Percentiles rank a stretch among this genome's conserved stretches.
These are phyloP conservation scores for Colletotrichum sp. DNA, from an alignment of 2,329 filamentous ascomycete genomes.

Conservation along the genomic window DNA sequence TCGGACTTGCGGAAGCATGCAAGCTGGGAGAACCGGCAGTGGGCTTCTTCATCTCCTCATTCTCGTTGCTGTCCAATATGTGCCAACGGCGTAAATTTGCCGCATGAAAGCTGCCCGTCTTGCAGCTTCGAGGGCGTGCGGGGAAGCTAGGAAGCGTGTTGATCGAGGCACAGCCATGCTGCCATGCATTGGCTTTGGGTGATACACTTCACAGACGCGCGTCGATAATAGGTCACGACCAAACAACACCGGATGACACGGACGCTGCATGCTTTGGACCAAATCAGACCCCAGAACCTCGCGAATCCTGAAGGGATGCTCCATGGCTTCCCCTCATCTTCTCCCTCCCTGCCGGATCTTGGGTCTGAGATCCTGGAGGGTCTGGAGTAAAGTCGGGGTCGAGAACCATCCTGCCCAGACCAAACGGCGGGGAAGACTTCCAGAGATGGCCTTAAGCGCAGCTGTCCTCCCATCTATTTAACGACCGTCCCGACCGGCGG, in stretches of 20 bases:
- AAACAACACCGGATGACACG: constrained; percentile 16
- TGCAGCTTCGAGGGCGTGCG: neutral
- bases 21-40: neutral
- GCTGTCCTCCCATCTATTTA: constrained; percentile 10
- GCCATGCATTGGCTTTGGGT: constrained; percentile 9
- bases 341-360: constrained; percentile 1
- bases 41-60: neutral
- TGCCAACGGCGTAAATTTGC: neutral
- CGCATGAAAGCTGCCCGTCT: neutral
- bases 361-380: constrained; percentile 4
- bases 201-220: constrained; percentile 9
- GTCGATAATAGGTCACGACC: constrained; percentile 15
- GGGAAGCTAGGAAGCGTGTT: constrained; percentile 17
- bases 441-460: neutral
- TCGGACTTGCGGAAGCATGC: constrained; percentile 12
- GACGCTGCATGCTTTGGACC: constrained; percentile 4
- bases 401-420: neutral
- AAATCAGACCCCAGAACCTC: constrained; percentile 1
- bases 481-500: neutral
- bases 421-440: neutral
- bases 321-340: constrained; percentile 8
- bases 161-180: constrained; percentile 16
- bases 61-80: neutral
- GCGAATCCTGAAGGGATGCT: neutral
- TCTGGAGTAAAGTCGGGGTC: constrained; percentile 20